These are phyloP conservation scores for Emydomyces testavorans DNA, from an alignment of 2,329 filamentous ascomycete species.

Conservation along the genomic window DNA sequence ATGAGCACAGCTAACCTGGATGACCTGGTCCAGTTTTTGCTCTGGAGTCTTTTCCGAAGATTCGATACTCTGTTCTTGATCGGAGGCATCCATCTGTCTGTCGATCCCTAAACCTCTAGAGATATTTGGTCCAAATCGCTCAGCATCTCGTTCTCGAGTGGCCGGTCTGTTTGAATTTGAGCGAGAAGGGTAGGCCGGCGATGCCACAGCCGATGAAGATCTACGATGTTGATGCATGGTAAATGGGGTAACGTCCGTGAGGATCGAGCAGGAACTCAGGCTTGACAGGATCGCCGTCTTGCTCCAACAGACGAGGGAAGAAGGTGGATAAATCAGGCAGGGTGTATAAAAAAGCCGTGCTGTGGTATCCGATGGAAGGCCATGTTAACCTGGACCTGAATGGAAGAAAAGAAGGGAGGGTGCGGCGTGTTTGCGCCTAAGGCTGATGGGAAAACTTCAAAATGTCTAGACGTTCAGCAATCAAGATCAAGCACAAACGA, in stretches of 20 bases:
- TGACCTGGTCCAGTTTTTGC: slow-evolving; percentile 81
- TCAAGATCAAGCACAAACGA: not conserved
- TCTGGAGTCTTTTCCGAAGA: slow-evolving; percentile 54
- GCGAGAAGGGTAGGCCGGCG: slow-evolving; percentile 59
- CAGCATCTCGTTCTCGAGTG: slow-evolving; percentile 57
- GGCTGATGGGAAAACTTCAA: too few relatives aligned
- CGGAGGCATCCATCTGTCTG: slow-evolving; percentile 35
- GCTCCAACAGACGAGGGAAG: not conserved
- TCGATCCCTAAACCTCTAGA: slow-evolving; percentile 43
- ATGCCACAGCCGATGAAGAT: slow-evolving; percentile 58
- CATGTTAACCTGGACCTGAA: slow-evolving; percentile 28
- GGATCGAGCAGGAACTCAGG: not conserved
- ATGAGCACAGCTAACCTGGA: slow-evolving; percentile 55
- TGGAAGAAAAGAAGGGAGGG: slow-evolving; percentile 4
- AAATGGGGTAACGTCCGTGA: slow-evolving; percentile 2
- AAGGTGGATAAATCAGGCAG: slow-evolving; percentile 26
- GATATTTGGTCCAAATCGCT: slow-evolving; percentile 35
- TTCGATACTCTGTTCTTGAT: slow-evolving; percentile 33
- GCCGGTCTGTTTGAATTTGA: slow-evolving; percentile 62
- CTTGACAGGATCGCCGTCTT: not conserved
- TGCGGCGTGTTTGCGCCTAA: not conserved
- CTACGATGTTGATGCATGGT: slow-evolving; percentile 87
- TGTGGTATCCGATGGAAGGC: slow-evolving; percentile 23
- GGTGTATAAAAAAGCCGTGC: slow-evolving; percentile 24
- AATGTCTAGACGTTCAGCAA: slow-evolving; percentile 4